phyloP scores from a whole-genome alignment of 2,329 filamentous ascomycete genomes.

The Coniella lustricola region DNA sequence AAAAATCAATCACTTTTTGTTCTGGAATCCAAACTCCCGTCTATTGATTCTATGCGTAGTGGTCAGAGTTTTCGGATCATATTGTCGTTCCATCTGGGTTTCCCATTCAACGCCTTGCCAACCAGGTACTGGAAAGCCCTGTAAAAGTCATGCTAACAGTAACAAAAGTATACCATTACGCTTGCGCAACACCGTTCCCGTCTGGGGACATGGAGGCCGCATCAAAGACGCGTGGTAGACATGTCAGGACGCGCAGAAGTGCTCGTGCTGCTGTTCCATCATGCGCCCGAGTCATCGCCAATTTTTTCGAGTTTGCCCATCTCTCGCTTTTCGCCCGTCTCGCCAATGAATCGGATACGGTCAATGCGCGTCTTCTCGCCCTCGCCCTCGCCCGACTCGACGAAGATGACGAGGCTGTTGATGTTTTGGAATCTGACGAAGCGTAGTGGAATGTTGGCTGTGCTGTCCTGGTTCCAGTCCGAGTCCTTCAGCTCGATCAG shows the following conservation, averaged over 20 bases:
- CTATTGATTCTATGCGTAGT: not conserved
- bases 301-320: conserved; percentile 96
- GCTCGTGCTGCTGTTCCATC: not conserved
- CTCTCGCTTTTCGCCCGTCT: conserved; percentile 83
- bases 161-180: too few species aligned
- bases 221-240: not conserved
- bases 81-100: not conserved
- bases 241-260: not conserved
- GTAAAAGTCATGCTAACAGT: too few species aligned
- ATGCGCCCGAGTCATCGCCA: conserved; percentile 62
- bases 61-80: too few species aligned
- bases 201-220: too few species aligned
- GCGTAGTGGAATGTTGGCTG: conserved; percentile 65
- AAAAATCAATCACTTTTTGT: too few species aligned
- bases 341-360: conserved; percentile 73
- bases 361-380: conserved; percentile 82
- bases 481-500: conserved; percentile 63
- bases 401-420: conserved; percentile 76
- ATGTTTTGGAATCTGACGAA: conserved; percentile 99
- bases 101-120: too few species aligned
- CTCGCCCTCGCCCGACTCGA: conserved; percentile 77
- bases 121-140: not conserved
- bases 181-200: too few species aligned
- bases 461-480: conserved; percentile 78
- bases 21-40: not conserved